These are phyloP conservation scores for Hansfordia pulvinata DNA, from an alignment of 2,329 filamentous ascomycete genomes.

Conservation along the genomic window DNA sequence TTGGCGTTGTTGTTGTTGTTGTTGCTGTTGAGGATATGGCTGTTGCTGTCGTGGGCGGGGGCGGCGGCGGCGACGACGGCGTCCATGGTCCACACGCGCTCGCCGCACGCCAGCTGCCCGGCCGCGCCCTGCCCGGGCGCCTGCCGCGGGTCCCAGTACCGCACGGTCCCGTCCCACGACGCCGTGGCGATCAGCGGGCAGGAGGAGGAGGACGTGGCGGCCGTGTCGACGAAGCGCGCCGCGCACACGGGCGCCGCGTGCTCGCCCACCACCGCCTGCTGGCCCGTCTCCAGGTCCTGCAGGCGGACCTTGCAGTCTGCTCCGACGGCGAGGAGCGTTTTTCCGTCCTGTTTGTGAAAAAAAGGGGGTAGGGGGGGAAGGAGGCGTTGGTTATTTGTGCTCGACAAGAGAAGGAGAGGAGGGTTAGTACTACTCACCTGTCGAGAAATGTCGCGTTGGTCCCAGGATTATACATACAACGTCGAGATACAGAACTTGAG, in stretches of 20 bases:
- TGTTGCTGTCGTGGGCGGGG: too few species aligned
- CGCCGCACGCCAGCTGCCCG: conserved; percentile 29
- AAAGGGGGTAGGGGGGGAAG: too few species aligned
- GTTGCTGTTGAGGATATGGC: too few species aligned
- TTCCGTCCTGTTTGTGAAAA: conserved; percentile 15
- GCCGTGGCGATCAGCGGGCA: conserved; percentile 16
- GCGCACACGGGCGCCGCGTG: conserved; percentile 18
- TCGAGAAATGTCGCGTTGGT: conserved; percentile 9
- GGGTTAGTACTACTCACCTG: conserved; percentile 14
- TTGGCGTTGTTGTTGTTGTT: too few species aligned
- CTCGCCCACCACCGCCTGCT: conserved; percentile 11
- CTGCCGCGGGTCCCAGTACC: conserved; percentile 41
- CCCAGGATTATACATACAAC: conserved; percentile 10
- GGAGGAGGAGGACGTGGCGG: conserved; percentile 6
- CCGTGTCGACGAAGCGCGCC: conserved; percentile 18
- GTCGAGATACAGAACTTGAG: too few species aligned
- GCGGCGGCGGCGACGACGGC: too few species aligned
- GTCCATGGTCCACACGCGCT: conserved; percentile 30
- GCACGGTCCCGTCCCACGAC: conserved; percentile 43
- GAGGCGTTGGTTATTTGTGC: too few species aligned
- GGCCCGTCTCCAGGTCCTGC: conserved; percentile 13
- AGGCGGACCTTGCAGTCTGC: conserved; percentile 17
- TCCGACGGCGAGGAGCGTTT: conserved; percentile 15
- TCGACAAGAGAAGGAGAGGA: too few species aligned
- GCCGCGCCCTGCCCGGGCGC: too few species aligned